Percentiles rank a stretch among this genome's conserved stretches.
phyloP scores from a whole-genome alignment of 768 basidiomycete species.

The Jaapia argillacea region DNA sequence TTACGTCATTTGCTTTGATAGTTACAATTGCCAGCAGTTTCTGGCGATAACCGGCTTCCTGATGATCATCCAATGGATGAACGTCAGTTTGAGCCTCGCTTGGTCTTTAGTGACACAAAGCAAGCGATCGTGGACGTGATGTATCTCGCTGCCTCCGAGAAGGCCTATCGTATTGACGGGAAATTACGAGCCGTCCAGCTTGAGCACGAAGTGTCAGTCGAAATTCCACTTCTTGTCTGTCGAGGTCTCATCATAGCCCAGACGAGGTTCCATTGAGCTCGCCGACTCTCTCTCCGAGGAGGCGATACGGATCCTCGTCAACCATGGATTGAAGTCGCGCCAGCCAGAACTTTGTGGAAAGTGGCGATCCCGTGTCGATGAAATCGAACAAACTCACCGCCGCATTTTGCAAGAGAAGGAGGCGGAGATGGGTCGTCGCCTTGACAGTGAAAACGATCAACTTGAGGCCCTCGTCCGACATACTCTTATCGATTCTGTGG shows the following conservation, averaged over 20 bases:
- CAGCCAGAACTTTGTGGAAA: not conserved
- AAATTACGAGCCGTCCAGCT: not conserved
- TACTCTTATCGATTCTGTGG: no score
- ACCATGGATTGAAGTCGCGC: conserved; percentile 2
- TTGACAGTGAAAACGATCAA: no score
- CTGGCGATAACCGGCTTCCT: not conserved
- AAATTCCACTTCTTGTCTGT: not conserved
- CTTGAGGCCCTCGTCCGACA: no score
- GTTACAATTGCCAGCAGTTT: not conserved
- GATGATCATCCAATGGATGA: not conserved
- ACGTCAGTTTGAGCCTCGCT: not conserved
- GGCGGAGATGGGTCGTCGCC: not conserved
- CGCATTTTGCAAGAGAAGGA: no score
- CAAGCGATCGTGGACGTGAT: conserved; percentile 2
- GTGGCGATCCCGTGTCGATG: not conserved
- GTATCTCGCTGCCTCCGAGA: not conserved
- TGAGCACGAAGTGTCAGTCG: conserved; percentile 1
- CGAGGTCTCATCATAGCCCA: not conserved
- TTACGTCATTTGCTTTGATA: not conserved
- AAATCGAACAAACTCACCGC: not conserved
- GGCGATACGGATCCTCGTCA: conserved; percentile 4
- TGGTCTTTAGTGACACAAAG: conserved; percentile 4
- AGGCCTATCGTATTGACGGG: not conserved
- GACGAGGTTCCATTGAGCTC: conserved; percentile 1
- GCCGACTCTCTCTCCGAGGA: conserved; percentile 1